phyloP scores from a whole-genome alignment of 2,329 filamentous ascomycete genomes.

The Cadophora malorum region DNA sequence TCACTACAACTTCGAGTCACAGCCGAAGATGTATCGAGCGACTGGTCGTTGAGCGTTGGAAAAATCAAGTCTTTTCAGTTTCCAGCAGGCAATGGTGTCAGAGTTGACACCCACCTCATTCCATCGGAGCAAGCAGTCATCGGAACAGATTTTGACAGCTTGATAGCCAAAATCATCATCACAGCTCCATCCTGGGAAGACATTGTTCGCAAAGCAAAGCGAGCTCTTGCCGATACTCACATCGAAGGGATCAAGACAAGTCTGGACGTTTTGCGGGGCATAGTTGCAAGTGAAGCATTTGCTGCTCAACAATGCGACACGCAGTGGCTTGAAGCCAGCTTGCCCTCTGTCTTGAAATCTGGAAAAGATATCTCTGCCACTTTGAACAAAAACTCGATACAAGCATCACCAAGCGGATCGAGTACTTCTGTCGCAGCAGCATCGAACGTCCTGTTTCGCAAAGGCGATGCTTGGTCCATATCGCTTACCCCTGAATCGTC shows the following conservation, averaged over 20 bases:
- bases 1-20: slow-evolving; percentile 54
- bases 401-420: slow-evolving; percentile 32
- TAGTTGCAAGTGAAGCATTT: slow-evolving; percentile 59
- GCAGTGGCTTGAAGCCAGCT: slow-evolving; percentile 61
- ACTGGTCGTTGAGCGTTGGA: slow-evolving; percentile 65
- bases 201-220: slow-evolving; percentile 58
- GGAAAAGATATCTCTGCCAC: slow-evolving; percentile 43
- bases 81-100: slow-evolving; percentile 61
- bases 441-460: slow-evolving; percentile 57
- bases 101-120: slow-evolving; percentile 52
- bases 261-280: slow-evolving; percentile 58
- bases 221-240: slow-evolving; percentile 59
- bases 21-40: slow-evolving; percentile 49
- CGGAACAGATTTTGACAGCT: slow-evolving; percentile 54
- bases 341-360: slow-evolving; percentile 47
- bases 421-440: slow-evolving; percentile 37
- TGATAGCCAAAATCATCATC: slow-evolving; percentile 55
- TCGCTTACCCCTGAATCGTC: slow-evolving; percentile 48
- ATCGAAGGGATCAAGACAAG: slow-evolving; percentile 66
- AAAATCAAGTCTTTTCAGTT: slow-evolving; percentile 61
- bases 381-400: slow-evolving; percentile 45
- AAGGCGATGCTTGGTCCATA: slow-evolving; percentile 64
- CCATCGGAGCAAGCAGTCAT: slow-evolving; percentile 49
- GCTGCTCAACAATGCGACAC: slow-evolving; percentile 56
- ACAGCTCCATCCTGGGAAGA: slow-evolving; percentile 57